These are phyloP conservation scores for Psilocybe azurescens DNA, from an alignment of 768 basidiomycete species.

Conservation along the genomic window DNA sequence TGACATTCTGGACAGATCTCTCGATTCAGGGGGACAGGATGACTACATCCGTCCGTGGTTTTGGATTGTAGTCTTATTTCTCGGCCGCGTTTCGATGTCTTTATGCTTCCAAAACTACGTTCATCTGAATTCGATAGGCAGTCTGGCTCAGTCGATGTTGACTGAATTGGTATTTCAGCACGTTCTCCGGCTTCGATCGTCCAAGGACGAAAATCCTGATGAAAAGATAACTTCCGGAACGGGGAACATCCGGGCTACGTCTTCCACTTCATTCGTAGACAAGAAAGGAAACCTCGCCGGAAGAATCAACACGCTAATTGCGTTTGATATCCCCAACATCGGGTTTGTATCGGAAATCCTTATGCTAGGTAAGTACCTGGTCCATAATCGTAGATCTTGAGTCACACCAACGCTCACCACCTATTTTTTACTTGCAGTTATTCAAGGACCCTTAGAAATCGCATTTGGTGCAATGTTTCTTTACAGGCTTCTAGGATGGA, in stretches of 20 bases:
- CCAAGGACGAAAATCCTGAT: constrained; percentile 44
- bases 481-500: constrained; percentile 49
- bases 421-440: constrained; percentile 15
- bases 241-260: not conserved
- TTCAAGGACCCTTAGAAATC: constrained; percentile 46
- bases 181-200: constrained; percentile 62
- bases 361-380: constrained; percentile 24
- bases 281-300: constrained; percentile 62
- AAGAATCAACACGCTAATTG: constrained; percentile 77
- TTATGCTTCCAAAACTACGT: constrained; percentile 64
- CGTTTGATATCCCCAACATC: constrained; percentile 58
- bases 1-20: constrained; percentile 42
- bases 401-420: constrained; percentile 10
- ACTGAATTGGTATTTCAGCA: constrained; percentile 50
- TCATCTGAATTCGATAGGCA: constrained; percentile 50
- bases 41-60: constrained; percentile 64
- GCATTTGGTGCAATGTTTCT: constrained; percentile 44
- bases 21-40: constrained; percentile 58
- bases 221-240: constrained; percentile 26
- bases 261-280: not conserved
- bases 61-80: constrained; percentile 61
- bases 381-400: not conserved
- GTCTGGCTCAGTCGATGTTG: constrained; percentile 46
- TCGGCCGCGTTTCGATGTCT: constrained; percentile 50
- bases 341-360: constrained; percentile 40